Conservation (phyloP, 805 yeast species). For the Zygosaccharomyces rouxii region DNA sequence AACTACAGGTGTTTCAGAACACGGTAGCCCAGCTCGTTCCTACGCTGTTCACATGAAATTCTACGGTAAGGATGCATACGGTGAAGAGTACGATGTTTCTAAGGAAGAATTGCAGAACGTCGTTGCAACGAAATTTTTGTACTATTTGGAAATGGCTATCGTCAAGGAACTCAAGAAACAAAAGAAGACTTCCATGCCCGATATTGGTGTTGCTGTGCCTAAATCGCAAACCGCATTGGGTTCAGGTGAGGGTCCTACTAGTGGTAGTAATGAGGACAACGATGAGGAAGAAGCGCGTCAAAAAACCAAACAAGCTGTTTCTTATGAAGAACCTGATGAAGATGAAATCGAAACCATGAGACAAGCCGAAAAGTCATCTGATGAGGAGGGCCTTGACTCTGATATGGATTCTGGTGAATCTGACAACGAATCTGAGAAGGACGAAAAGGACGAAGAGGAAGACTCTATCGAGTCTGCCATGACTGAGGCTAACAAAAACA, state of each 20-base stretch:
- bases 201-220: constrained; percentile 68
- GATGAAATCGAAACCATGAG: constrained; percentile 90
- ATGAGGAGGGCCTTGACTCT: constrained; percentile 52
- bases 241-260: constrained; percentile 35
- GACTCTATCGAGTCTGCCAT: constrained; percentile 21
- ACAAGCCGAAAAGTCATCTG: constrained; percentile 72
- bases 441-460: constrained; percentile 38
- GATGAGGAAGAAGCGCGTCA: constrained; percentile 55
- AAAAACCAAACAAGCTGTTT: constrained; percentile 78
- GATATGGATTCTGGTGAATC: constrained; percentile 39
- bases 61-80: constrained; percentile 72
- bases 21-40: constrained; percentile 52
- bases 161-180: constrained; percentile 80
- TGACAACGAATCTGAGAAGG: constrained; percentile 43
- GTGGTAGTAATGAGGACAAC: constrained; percentile 42
- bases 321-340: constrained; percentile 93
- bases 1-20: constrained; percentile 62
- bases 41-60: constrained; percentile 73
- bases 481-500: constrained; percentile 27
- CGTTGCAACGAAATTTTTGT: constrained; percentile 60
- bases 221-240: constrained; percentile 46
- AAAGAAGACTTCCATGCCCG: constrained; percentile 53
- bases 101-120: constrained; percentile 72
- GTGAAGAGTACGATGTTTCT: constrained; percentile 81
- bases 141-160: constrained; percentile 65